Percentiles rank a stretch among this genome's conserved stretches.
These are phyloP conservation scores for Saksenaea oblongispora DNA, from an alignment of 371 early-diverging fungal species.

Conservation along the genomic window DNA sequence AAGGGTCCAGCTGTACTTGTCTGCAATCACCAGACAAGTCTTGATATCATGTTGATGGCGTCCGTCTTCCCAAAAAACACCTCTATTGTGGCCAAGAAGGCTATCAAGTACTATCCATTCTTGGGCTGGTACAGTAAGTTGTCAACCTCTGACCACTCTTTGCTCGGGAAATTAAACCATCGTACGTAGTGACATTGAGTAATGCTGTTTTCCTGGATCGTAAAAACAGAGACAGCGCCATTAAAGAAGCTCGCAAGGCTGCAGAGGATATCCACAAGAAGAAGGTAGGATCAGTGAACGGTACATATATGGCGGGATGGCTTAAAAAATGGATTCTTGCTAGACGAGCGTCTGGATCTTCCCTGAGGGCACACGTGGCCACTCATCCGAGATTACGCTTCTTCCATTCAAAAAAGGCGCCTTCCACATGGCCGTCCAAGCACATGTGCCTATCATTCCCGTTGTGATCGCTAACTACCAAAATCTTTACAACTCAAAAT, in stretches of 20 bases:
- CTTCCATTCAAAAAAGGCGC: slow-evolving; percentile 94
- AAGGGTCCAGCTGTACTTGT: slow-evolving; percentile 68
- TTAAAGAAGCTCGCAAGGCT: slow-evolving; percentile 79
- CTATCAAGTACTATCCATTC: slow-evolving; percentile 80
- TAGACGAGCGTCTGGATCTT: slow-evolving; percentile 84
- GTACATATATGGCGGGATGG: not conserved
- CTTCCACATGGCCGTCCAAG: slow-evolving; percentile 90
- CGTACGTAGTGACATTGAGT: slow-evolving; percentile 64
- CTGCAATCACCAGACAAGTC: slow-evolving; percentile 87
- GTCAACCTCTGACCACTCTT: not conserved
- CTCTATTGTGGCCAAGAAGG: slow-evolving; percentile 82
- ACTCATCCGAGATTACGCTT: slow-evolving; percentile 67
- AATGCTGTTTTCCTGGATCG: slow-evolving; percentile 90
- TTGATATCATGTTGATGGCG: slow-evolving; percentile 80
- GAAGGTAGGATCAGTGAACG: slow-evolving; percentile 53
- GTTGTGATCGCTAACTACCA: slow-evolving; percentile 82
- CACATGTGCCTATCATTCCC: slow-evolving; percentile 88
- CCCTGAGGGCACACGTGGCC: slow-evolving; percentile 94
- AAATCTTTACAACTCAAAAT: slow-evolving; percentile 67
- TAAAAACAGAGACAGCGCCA: slow-evolving; percentile 76
- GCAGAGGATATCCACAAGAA: slow-evolving; percentile 74
- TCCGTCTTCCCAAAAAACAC: slow-evolving; percentile 72
- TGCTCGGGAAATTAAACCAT: not conserved
- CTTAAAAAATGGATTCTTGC: not conserved
- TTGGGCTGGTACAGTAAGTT: slow-evolving; percentile 86